phyloP scores from a whole-genome alignment of 1,284 basidiomycete genomes.

The Earliella scabrosa region DNA sequence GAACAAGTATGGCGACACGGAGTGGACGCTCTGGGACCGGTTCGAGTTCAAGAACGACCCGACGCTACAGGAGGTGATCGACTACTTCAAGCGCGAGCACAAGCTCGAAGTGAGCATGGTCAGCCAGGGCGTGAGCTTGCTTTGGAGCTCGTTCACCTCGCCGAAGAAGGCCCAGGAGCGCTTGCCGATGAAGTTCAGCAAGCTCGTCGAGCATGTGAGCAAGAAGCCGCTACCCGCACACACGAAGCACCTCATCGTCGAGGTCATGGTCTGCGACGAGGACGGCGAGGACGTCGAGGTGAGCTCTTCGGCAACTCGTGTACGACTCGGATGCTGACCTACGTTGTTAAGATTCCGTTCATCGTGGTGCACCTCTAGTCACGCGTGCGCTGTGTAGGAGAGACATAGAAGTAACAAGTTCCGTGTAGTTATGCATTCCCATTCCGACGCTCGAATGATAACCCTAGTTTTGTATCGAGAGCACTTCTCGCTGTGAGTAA shows the following conservation, averaged over 20 bases:
- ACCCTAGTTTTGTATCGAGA: no score
- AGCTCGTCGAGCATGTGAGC: conserved; percentile 91
- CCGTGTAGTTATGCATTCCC: conserved; percentile 19
- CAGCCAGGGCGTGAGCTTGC: conserved; percentile 96
- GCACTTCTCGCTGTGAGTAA: no score
- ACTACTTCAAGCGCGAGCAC: conserved; percentile 86
- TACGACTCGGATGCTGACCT: background rate
- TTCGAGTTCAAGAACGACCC: conserved; percentile 94
- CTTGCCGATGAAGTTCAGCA: conserved; percentile 87
- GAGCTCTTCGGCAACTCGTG: conserved; percentile 13
- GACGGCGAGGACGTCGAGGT: conserved; percentile 90
- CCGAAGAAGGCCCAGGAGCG: conserved; percentile 94
- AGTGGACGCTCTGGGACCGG: conserved; percentile 99
- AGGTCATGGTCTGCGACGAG: conserved; percentile 94
- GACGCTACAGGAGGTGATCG: conserved; percentile 85
- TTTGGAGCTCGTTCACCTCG: conserved; percentile 93
- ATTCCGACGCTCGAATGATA: no score
- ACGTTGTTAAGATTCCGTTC: conserved; percentile 62
- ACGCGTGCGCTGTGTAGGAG: background rate
- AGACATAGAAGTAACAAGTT: conserved; percentile 19
- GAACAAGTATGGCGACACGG: conserved; percentile 83
- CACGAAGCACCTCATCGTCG: conserved; percentile 85
- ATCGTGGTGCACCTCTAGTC: conserved; percentile 49
- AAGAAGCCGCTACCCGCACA: conserved; percentile 89
- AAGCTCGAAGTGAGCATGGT: conserved; percentile 95